phyloP scores from a whole-genome alignment of 2,329 filamentous ascomycete genomes.

The Fusarium sp. region DNA sequence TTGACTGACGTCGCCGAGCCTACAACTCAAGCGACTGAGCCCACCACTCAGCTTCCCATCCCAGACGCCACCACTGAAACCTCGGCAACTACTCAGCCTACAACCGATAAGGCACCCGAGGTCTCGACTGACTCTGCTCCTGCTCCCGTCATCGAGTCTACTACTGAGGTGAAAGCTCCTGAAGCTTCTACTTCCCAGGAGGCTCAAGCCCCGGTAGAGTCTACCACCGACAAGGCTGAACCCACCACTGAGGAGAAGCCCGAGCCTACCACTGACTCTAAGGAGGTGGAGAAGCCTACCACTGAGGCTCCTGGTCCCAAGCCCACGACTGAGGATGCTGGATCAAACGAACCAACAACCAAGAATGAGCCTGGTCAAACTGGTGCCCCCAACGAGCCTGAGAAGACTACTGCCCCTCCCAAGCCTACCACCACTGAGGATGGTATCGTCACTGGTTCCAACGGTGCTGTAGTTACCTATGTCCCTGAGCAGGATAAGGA shows the following conservation, averaged over 20 bases:
- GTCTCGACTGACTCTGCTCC: not conserved
- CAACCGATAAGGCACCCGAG: not conserved
- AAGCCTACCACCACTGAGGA: not conserved
- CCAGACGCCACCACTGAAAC: not conserved
- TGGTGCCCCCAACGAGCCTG: not conserved
- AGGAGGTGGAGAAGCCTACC: not conserved
- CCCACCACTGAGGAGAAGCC: not conserved
- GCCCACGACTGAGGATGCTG: not conserved
- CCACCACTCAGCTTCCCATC: not conserved
- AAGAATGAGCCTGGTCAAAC: constrained; percentile 1
- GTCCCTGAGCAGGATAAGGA: constrained; percentile 11
- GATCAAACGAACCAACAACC: not conserved
- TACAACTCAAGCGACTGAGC: not conserved
- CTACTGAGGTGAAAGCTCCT: not conserved
- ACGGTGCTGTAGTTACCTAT: constrained; percentile 3
- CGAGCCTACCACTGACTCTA: not conserved
- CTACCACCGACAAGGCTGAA: not conserved
- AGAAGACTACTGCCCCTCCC: not conserved
- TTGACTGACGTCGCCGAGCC: not conserved
- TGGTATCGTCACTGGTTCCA: constrained; percentile 1
- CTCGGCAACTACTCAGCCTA: not conserved
- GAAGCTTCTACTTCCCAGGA: not conserved
- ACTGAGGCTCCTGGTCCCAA: not conserved
- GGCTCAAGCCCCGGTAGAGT: not conserved
- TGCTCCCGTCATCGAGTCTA: not conserved